Evolutionary conservation across 345 rosid species (phyloP).

Genomic region (Populus alba): DNA sequence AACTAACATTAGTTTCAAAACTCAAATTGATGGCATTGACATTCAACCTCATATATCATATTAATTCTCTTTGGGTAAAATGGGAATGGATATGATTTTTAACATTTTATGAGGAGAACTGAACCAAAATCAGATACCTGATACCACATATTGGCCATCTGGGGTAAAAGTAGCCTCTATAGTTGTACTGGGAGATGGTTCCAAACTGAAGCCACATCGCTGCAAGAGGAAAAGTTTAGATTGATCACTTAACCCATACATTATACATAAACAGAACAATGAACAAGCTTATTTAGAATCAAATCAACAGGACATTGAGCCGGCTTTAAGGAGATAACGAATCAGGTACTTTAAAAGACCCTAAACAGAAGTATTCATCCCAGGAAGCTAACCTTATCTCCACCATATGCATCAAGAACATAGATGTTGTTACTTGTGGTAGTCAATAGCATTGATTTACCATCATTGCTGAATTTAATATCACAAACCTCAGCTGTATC

Average conservation of each 20-base stretch:
- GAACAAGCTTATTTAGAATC: neutral
- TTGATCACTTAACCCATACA: slow-evolving; percentile 7
- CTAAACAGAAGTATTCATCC: neutral
- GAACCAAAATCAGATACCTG: slow-evolving; percentile 50
- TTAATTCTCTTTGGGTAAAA: neutral
- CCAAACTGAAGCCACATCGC: slow-evolving; percentile 89
- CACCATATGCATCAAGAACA: slow-evolving; percentile 91
- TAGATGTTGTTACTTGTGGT: slow-evolving; percentile 79
- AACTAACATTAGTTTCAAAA: neutral
- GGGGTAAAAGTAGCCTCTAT: slow-evolving; percentile 94
- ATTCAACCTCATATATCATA: neutral
- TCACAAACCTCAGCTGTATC: slow-evolving; percentile 94
- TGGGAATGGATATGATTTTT: neutral
- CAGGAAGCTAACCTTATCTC: slow-evolving; percentile 75
- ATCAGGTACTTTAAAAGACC: neutral
- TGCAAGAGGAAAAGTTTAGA: slow-evolving; percentile 32
- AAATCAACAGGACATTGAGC: neutral
- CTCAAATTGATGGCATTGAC: neutral
- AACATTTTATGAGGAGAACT: neutral
- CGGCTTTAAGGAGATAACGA: neutral
- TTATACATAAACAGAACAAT: neutral
- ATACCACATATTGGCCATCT: slow-evolving; percentile 88
- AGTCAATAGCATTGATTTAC: slow-evolving; percentile 92
- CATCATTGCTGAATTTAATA: slow-evolving; percentile 96
- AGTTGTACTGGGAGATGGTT: slow-evolving; percentile 73